phyloP scores from a whole-genome alignment of 441 rosid species.

The Adansonia rubrostipa region DNA sequence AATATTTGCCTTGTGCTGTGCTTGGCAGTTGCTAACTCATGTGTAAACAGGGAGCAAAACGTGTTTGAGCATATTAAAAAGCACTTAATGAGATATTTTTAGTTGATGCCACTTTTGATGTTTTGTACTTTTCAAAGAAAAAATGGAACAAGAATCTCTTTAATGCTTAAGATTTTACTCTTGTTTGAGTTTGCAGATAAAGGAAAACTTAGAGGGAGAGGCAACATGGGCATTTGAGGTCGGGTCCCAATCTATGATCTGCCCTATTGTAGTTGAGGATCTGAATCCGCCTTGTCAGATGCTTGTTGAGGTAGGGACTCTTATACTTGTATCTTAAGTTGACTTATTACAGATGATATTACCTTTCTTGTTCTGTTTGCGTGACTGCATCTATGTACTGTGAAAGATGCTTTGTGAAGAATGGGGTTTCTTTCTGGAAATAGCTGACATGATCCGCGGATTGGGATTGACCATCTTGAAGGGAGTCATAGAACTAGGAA shows the following conservation, averaged over 20 bases:
- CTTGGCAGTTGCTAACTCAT: not conserved
- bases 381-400: constrained; percentile 1
- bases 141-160: not conserved
- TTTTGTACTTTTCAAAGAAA: not conserved
- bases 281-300: constrained; percentile 80
- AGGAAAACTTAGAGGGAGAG: constrained; percentile 76
- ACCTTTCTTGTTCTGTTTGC: constrained; percentile 12
- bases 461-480: constrained; percentile 91
- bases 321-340: constrained; percentile 22
- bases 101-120: not conserved
- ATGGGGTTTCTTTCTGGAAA: constrained; percentile 86
- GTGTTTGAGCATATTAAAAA: no score
- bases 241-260: constrained; percentile 77
- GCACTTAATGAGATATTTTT: not conserved
- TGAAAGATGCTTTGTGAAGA: constrained; percentile 92
- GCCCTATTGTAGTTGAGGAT: constrained; percentile 95
- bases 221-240: constrained; percentile 98
- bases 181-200: constrained; percentile 52
- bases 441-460: constrained; percentile 83
- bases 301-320: constrained; percentile 79
- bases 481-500: constrained; percentile 81
- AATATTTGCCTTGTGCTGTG: constrained; percentile 2
- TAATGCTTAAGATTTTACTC: not conserved
- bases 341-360: constrained; percentile 15
- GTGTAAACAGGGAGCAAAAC: not conserved